phyloP scores from a whole-genome alignment of 768 basidiomycete species.

The Calocera cornea region DNA sequence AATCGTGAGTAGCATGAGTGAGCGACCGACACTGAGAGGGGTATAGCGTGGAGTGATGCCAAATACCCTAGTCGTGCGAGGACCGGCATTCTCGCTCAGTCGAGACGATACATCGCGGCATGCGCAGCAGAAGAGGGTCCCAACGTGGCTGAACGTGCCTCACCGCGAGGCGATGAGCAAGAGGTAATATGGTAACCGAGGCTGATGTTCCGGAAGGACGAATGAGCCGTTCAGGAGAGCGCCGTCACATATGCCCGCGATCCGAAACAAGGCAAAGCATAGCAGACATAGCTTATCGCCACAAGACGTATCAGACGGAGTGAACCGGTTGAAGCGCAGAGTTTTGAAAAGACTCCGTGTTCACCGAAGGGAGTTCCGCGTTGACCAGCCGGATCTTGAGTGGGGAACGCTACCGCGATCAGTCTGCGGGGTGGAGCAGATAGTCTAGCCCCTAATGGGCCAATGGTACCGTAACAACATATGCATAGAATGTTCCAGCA shows the following conservation, averaged over 20 bases:
- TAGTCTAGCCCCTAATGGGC: too few species aligned
- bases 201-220: neutral
- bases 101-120: neutral
- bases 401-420: too few species aligned
- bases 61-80: neutral
- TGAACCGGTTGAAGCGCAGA: too few species aligned
- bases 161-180: neutral
- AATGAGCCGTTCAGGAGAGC: neutral
- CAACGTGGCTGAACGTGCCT: neutral
- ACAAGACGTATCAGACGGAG: too few species aligned
- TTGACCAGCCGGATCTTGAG: too few species aligned
- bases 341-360: too few species aligned
- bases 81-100: neutral
- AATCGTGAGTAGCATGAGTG: neutral
- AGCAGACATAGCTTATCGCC: neutral
- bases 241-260: too few species aligned
- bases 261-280: too few species aligned
- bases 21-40: neutral
- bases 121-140: neutral
- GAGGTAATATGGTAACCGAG: neutral
- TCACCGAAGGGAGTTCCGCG: too few species aligned
- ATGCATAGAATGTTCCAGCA: too few species aligned
- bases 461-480: too few species aligned
- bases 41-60: neutral
- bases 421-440: too few species aligned